Conservation (phyloP, 148 eudicot genomes). For the Oxyria digyna region DNA sequence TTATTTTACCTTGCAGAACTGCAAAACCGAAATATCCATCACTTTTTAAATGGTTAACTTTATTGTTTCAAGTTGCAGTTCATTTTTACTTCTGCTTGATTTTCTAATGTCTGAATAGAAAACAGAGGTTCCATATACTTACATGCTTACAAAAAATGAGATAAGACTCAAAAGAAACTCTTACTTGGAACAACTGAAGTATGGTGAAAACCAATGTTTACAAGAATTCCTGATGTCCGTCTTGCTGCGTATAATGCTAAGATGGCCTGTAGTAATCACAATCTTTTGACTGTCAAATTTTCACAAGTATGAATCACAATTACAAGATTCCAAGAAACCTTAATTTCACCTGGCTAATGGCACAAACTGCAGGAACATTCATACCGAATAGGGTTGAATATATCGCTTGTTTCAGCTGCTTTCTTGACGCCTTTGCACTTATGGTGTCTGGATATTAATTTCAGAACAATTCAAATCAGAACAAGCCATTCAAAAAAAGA, state of each 20-base stretch:
- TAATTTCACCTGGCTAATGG: slow-evolving; percentile 63
- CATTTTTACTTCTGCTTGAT: too few relatives aligned
- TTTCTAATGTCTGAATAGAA: too few relatives aligned
- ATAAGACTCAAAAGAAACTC: background rate
- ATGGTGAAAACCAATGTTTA: slow-evolving; percentile 79
- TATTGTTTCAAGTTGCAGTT: too few relatives aligned
- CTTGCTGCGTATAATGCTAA: slow-evolving; percentile 83
- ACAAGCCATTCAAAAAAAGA: background rate
- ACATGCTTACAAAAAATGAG: background rate
- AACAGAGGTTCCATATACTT: background rate
- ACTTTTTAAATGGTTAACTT: too few relatives aligned
- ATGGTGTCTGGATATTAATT: slow-evolving; percentile 38
- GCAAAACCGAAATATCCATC: too few relatives aligned
- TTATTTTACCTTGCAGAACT: slow-evolving; percentile 79
- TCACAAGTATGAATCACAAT: background rate
- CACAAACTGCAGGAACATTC: slow-evolving; percentile 88
- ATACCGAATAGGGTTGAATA: slow-evolving; percentile 62
- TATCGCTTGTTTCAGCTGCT: slow-evolving; percentile 63
- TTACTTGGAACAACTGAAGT: slow-evolving; percentile 88
- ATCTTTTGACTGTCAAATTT: background rate
- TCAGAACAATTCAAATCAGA: too few relatives aligned
- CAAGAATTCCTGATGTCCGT: slow-evolving; percentile 81
- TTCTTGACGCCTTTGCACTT: slow-evolving; percentile 58
- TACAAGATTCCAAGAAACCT: background rate
- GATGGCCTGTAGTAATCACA: slow-evolving; percentile 39